Evolutionary conservation across 345 rosid species (phyloP).

Genomic region (Litchi chinensis): DNA sequence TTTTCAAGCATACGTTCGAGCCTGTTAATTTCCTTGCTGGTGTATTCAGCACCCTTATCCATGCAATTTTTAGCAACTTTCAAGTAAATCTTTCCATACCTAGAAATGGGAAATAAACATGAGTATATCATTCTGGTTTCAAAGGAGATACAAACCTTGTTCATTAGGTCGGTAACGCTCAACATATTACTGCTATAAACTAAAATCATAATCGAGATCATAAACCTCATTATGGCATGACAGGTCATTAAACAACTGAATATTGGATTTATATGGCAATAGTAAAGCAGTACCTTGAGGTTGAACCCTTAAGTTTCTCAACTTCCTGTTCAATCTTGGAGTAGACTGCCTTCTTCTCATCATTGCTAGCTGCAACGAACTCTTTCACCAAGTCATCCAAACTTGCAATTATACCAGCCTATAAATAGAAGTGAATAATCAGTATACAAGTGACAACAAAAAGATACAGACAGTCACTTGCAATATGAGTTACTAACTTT

Average conservation of each 20-base stretch:
- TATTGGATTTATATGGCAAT: background rate
- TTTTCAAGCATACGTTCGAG: constrained; percentile 83
- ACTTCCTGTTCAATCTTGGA: constrained; percentile 77
- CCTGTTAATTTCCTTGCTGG: constrained; percentile 76
- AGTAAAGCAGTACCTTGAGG: constrained; percentile 49
- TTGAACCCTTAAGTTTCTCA: constrained; percentile 66
- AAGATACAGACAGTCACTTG: background rate
- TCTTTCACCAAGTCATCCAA: constrained; percentile 82
- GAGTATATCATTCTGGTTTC: background rate
- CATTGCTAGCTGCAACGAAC: constrained; percentile 69
- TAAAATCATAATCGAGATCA: background rate
- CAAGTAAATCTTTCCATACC: constrained; percentile 82
- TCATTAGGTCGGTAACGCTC: background rate
- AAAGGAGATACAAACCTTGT: background rate
- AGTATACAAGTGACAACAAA: background rate
- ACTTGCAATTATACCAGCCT: constrained; percentile 91
- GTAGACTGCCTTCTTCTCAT: constrained; percentile 70
- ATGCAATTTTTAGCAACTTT: constrained; percentile 69
- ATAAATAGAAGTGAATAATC: constrained; percentile 13
- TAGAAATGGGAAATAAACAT: constrained; percentile 24
- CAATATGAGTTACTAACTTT: constrained; percentile 45
- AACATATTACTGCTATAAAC: background rate
- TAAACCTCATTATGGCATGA: background rate
- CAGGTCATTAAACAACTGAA: background rate
- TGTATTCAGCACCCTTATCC: constrained; percentile 82